Percentiles rank a stretch among this genome's conserved stretches.
Conservation (phyloP, 257 asterid genomes). For the Petunia secreta region DNA sequence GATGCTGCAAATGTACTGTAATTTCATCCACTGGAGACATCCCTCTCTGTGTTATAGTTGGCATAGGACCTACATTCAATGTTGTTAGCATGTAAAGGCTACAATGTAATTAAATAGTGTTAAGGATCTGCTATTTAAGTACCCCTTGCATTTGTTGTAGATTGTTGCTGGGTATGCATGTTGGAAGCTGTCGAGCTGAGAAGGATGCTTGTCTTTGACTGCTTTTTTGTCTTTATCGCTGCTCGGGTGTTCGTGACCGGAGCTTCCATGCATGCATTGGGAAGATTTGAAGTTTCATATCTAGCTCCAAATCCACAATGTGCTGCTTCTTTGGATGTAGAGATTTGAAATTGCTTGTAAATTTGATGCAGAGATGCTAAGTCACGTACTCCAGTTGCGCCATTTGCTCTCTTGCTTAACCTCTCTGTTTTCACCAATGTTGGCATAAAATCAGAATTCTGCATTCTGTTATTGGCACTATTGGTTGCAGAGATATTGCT, state of each 20-base stretch:
- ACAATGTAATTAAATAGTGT: neutral
- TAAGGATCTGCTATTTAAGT: constrained; percentile 20
- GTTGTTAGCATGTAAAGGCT: constrained; percentile 19
- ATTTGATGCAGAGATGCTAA: constrained; percentile 48
- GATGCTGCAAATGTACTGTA: constrained; percentile 53
- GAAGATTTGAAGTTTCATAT: constrained; percentile 38
- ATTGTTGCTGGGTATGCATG: constrained; percentile 37
- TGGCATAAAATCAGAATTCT: constrained; percentile 38
- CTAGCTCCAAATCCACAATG: constrained; percentile 34
- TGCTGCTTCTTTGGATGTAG: constrained; percentile 40
- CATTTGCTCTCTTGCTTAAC: constrained; percentile 54
- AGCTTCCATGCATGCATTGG: constrained; percentile 57
- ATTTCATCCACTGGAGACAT: constrained; percentile 51
- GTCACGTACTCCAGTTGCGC: constrained; percentile 48
- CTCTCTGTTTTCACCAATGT: constrained; percentile 52
- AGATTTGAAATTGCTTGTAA: constrained; percentile 40
- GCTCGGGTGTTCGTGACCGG: constrained; percentile 46
- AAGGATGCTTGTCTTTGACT: constrained; percentile 52
- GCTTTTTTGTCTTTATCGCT: constrained; percentile 55
- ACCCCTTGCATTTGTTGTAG: constrained; percentile 47
- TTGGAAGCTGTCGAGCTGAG: constrained; percentile 44
- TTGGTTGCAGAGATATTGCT: constrained; percentile 29
- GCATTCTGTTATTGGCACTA: constrained; percentile 40
- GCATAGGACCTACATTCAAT: constrained; percentile 59
- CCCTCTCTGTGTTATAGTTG: constrained; percentile 56